Percentiles rank a stretch among this genome's conserved stretches.
Conservation (phyloP, 2,329 filamentous ascomycete genomes). For the Botrytis pseudocinerea region DNA sequence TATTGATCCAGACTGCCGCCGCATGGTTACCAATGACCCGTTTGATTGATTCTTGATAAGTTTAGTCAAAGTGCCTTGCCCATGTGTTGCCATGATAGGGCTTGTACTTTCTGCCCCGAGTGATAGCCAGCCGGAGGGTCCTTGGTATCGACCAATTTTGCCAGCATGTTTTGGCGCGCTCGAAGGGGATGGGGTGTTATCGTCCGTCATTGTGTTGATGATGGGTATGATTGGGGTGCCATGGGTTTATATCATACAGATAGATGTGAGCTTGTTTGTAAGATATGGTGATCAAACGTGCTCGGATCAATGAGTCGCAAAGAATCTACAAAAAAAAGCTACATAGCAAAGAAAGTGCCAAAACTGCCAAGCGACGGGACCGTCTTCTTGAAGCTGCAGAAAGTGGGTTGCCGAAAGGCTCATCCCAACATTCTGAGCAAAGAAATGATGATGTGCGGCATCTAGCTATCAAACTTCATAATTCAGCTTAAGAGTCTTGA, state of each 20-base stretch:
- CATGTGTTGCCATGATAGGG: constrained; percentile 40
- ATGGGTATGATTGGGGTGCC: background rate
- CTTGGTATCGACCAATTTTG: background rate
- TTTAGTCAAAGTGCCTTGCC: constrained; percentile 35
- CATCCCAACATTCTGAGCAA: background rate
- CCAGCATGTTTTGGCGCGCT: constrained; percentile 16
- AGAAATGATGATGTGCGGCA: background rate
- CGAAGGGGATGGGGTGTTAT: background rate
- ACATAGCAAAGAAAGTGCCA: background rate
- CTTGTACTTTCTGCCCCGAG: constrained; percentile 36
- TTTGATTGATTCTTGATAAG: constrained; percentile 39
- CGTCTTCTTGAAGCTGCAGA: background rate
- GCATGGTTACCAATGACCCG: constrained; percentile 32
- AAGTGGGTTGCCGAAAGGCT: background rate
- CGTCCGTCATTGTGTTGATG: constrained; percentile 15
- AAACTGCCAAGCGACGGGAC: constrained; percentile 11
- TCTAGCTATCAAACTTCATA: background rate
- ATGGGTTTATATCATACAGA: constrained; percentile 1
- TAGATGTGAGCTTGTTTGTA: background rate
- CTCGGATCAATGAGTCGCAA: background rate
- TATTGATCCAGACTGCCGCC: constrained; percentile 29
- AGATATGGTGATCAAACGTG: constrained; percentile 11
- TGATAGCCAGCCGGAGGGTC: constrained; percentile 35
- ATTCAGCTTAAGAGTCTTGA: background rate
- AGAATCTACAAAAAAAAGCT: background rate